phyloP scores from a whole-genome alignment of 345 rosid genomes.

The Eucalyptus grandis region DNA sequence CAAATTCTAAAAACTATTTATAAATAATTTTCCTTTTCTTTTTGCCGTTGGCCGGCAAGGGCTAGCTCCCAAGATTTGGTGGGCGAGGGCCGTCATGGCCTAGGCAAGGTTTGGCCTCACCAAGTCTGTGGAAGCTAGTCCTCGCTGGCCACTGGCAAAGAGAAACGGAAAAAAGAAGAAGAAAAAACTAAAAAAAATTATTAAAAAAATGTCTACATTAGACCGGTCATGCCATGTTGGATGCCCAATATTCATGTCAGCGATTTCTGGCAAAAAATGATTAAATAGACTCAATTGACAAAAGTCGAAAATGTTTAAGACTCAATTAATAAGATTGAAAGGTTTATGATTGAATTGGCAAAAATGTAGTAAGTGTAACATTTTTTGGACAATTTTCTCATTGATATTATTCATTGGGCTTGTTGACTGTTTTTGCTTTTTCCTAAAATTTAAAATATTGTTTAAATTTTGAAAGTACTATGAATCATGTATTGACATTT shows the following conservation, averaged over 20 bases:
- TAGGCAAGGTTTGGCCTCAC: not conserved
- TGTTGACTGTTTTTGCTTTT: not conserved
- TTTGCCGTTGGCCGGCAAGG: too few species aligned
- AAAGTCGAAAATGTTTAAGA: too few species aligned
- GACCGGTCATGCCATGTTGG: fast-evolving
- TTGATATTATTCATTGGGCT: not conserved
- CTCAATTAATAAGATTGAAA: too few species aligned
- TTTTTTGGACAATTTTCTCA: not conserved
- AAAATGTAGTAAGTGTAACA: fast-evolving
- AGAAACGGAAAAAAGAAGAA: too few species aligned
- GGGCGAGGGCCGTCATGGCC: not conserved
- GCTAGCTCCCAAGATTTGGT: too few species aligned
- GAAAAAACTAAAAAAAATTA: too few species aligned
- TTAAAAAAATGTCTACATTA: too few species aligned
- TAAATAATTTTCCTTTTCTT: too few species aligned
- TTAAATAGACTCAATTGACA: too few species aligned
- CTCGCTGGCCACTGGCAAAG: not conserved
- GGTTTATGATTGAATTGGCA: too few species aligned
- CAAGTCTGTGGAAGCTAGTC: not conserved
- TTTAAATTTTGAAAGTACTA: not conserved
- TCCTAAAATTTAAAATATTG: not conserved
- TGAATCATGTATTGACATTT: not conserved
- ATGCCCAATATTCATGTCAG: fast-evolving
- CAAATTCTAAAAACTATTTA: not conserved
- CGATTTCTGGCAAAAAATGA: not conserved